A percentile compares a stretch with the other conserved stretches of the same genome.
Evolutionary conservation across 345 rosid species (phyloP).

Genomic region (Eucalyptus microcorys): DNA sequence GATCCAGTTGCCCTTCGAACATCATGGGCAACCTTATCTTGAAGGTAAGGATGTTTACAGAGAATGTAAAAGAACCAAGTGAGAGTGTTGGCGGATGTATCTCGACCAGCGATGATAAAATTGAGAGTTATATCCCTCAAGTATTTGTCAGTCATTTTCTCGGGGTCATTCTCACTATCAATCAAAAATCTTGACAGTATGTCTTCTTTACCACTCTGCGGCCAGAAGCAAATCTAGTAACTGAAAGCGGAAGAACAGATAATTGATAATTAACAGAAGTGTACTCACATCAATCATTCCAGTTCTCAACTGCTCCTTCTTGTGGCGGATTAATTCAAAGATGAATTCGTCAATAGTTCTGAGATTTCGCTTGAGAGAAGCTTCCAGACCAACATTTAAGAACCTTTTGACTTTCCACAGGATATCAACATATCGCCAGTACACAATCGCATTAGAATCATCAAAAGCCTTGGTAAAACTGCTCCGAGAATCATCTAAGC

Average conservation of each 20-base stretch:
- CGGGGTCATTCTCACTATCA: slow-evolving; percentile 29
- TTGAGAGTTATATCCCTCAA: slow-evolving; percentile 32
- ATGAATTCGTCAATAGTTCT: slow-evolving; percentile 14
- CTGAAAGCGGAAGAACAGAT: not conserved
- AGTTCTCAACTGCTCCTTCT: slow-evolving; percentile 16
- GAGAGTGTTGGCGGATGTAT: slow-evolving; percentile 19
- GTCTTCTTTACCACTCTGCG: slow-evolving; percentile 17
- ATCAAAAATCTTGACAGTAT: slow-evolving; percentile 26
- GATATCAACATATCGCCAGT: slow-evolving; percentile 16
- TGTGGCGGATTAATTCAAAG: slow-evolving; percentile 11
- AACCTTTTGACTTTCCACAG: slow-evolving; percentile 20
- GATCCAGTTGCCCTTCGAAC: slow-evolving; percentile 1
- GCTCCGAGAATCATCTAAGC: slow-evolving; percentile 6
- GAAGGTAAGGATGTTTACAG: slow-evolving; percentile 15
- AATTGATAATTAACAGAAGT: not conserved
- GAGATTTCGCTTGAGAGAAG: slow-evolving; percentile 20
- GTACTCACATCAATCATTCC: slow-evolving; percentile 3
- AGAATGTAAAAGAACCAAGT: slow-evolving; percentile 31
- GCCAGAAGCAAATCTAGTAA: not conserved
- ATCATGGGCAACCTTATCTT: slow-evolving; percentile 11
- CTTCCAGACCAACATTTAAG: slow-evolving; percentile 24
- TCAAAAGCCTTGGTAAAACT: slow-evolving; percentile 22
- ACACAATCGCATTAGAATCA: slow-evolving; percentile 14
- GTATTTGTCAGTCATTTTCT: slow-evolving; percentile 20
- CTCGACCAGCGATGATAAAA: slow-evolving; percentile 27